These are phyloP conservation scores for Mycothermus thermophilus DNA, from an alignment of 495 filamentous ascomycete genomes.

Conservation along the genomic window DNA sequence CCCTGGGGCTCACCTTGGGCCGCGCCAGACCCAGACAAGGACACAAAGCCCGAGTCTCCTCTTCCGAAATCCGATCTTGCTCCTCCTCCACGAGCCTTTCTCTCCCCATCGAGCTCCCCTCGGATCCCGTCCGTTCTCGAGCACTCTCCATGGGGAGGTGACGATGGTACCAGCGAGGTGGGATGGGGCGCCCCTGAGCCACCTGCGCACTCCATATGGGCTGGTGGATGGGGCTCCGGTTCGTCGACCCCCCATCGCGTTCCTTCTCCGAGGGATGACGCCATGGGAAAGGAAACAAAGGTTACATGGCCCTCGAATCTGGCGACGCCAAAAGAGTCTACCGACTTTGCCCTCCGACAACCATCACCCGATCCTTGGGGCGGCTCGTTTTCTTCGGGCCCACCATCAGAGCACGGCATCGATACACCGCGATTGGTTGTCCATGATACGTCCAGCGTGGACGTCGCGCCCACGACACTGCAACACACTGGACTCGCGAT, in stretches of 20 bases:
- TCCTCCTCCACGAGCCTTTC: conserved; percentile 31
- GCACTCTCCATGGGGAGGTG: conserved; percentile 34
- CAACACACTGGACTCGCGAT: not conserved
- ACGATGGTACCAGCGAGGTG: no score
- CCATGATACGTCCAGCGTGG: conserved; percentile 5
- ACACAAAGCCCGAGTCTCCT: conserved; percentile 19
- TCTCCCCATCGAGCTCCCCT: conserved; percentile 22
- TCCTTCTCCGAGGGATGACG: conserved; percentile 16
- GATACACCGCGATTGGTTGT: conserved; percentile 13
- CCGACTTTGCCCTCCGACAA: conserved; percentile 24
- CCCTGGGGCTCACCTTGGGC: conserved; percentile 43
- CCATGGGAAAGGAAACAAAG: conserved; percentile 20
- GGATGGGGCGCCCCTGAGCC: conserved; percentile 14
- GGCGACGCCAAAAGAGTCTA: conserved; percentile 15
- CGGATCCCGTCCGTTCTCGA: conserved; percentile 17
- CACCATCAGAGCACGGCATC: conserved; percentile 4
- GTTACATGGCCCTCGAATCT: conserved; percentile 30
- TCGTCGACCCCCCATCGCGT: conserved; percentile 22
- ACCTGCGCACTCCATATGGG: conserved; percentile 23
- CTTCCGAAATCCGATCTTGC: conserved; percentile 26
- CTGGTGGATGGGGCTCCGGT: conserved; percentile 22
- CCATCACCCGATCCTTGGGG: conserved; percentile 43
- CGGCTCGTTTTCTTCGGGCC: conserved; percentile 16
- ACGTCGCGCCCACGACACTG: not conserved
- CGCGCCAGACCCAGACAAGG: conserved; percentile 21